Evolutionary conservation across 257 asterid genomes (phyloP), one percentile per base, ranked within the genome.

Genomic region (Lycium ferocissimum): DNA sequence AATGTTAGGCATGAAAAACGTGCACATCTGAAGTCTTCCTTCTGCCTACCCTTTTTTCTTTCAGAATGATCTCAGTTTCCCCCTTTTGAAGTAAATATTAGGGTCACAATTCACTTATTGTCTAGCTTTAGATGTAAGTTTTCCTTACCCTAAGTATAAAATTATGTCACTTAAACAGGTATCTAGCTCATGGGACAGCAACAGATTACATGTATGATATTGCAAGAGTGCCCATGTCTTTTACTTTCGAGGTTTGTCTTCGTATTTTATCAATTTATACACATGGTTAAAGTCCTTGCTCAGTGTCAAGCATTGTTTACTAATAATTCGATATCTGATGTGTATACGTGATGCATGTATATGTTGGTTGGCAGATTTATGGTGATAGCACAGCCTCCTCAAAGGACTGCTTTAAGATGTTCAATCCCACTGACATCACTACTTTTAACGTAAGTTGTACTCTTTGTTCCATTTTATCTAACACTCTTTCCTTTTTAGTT

Each of bases 121-220:
- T 51, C 63, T 76, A 76, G 63, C 26, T 53, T 51, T 76, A 51
- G 5, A 7, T 49, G 43, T 26, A 49, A 51, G 26, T 81, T 33
- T 49, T 51, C 67, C 49, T 22, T 51, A 18, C 67, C 59, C 82
- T 81, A 38, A 80, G 85, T 76, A 38, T 67, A 43, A 79, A 51
- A 38, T 84, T 61, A 61, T 22, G 61, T 84, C 83, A 38, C 51
- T 67, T 79, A 61, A 56, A 43, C 85, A 97, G 98, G 88, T 97
- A 97, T 92, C 93, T 97, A 40, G 99, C 99, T 59, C 99, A 95
- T 70, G 99, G 99, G 81, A 97, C 99, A 22, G 98, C 99, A 26
- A 97, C 99, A 20, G 99, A 97, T 85, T 97, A 90, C 87, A 97
- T 97, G 98, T 97, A 91, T 67, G 99, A 97, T 79, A 88, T 97